Percentiles rank a stretch among this genome's conserved stretches.
These are phyloP conservation scores for Aspergillus egyptiacus DNA, from an alignment of 495 filamentous ascomycete species.

Conservation along the genomic window DNA sequence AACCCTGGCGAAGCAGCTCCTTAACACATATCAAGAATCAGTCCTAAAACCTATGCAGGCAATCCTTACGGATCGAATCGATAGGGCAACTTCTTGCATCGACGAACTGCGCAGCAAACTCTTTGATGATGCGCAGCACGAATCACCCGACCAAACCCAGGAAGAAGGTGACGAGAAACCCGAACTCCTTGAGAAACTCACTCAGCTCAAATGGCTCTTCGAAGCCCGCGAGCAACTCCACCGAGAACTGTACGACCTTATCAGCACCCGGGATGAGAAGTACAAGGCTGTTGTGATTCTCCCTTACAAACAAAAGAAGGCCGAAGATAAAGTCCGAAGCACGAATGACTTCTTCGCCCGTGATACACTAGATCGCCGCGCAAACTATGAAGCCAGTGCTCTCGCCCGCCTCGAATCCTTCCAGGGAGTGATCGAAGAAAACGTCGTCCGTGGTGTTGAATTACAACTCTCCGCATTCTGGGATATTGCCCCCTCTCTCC, in stretches of 20 bases:
- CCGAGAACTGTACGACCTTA: constrained; percentile 73
- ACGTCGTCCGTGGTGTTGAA: constrained; percentile 82
- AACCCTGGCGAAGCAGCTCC: constrained; percentile 60
- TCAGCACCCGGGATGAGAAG: constrained; percentile 74
- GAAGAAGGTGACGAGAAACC: constrained; percentile 95
- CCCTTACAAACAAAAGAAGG: constrained; percentile 66
- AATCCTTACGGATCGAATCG: constrained; percentile 59
- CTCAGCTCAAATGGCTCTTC: constrained; percentile 94
- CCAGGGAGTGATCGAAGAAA: constrained; percentile 72
- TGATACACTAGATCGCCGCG: constrained; percentile 64
- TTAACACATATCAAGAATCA: constrained; percentile 67
- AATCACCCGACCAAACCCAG: constrained; percentile 74
- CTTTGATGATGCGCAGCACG: constrained; percentile 64
- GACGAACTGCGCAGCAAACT: constrained; percentile 63
- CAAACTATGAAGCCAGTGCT: constrained; percentile 58
- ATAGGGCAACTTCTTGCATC: constrained; percentile 58
- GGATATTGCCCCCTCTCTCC: constrained; percentile 87
- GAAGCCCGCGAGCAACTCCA: constrained; percentile 85
- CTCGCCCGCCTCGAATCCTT: constrained; percentile 72
- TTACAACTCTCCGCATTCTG: constrained; percentile 89
- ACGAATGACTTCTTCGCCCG: constrained; percentile 75
- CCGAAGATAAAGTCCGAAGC: constrained; percentile 66
- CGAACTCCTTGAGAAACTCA: constrained; percentile 88
- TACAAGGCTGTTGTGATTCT: constrained; percentile 76
- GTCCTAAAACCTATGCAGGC: constrained; percentile 75